Base-by-base conservation (phyloP, 1,139 yeast species). In the Yamadazyma dendronema region DNA sequence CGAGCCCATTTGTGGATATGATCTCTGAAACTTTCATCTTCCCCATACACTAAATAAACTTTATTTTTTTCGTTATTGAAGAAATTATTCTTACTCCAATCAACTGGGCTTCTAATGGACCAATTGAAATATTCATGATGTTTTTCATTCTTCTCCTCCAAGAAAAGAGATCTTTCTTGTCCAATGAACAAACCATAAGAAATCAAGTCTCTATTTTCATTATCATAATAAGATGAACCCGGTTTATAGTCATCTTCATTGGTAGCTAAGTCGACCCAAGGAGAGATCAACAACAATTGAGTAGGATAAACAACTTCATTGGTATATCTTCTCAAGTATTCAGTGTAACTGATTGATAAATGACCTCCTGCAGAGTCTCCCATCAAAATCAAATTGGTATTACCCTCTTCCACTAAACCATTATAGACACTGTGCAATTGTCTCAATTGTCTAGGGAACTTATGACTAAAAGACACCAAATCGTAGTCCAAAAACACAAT, bases 311-410 rank as follows among this genome's bases (percentile, higher is more conserved):
- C 40, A 17, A 45, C 37, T 15, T 36, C 31, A 8, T 48, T 42
- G 30, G 38, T 41, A 17, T 29, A 36, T 8, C 33, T 31, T 16
- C 56, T 54, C 46, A 66, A 49, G 34, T 49, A 57, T 44, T 65
- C 67, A 9, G 61, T 42, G 38, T 57, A 61, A 15, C 50, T 48
- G 7, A 66, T 46, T 2, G 63, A 48, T 43, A 68, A 49, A 49
- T 68, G 59, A 1, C 72, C 74, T 15, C 74, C 74, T 11, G 73
- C 72, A 0, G 72, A 65, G 48, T 68, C 74, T 1, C 74, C 74
- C 41, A 66, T 36, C 4, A 69, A 48, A 1, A 60, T 47, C 4
- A 70, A 50, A 36, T 68, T 67, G 13, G 49, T 41, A 38, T 57
- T 52, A 2, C 67, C 65, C 17, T 60, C 64, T 9, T 45, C 44